Percentiles rank a stretch among this genome's conserved stretches.
These are phyloP conservation scores for Phytopythium delawarense DNA, from an alignment of 352 stramenopile genomes.

Conservation along the genomic window DNA sequence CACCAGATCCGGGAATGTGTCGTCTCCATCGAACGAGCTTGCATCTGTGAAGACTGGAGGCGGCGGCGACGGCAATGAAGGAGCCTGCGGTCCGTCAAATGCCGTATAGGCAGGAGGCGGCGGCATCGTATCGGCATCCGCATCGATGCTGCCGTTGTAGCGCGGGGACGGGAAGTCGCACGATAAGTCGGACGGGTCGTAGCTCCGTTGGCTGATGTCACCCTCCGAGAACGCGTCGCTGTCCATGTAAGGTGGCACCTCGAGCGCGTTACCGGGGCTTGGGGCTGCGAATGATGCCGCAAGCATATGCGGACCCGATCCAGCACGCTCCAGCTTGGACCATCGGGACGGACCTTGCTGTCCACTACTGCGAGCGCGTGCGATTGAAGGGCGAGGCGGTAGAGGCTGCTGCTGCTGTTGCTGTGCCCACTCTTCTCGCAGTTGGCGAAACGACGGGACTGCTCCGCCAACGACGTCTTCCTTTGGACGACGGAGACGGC, in stretches of 20 bases:
- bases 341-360: conserved; percentile 4
- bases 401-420: conserved; percentile 19
- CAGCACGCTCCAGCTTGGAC: conserved; percentile 16
- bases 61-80: conserved; percentile 13
- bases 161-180: conserved; percentile 13
- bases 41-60: conserved; percentile 15
- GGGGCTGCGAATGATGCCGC: background rate
- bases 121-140: background rate
- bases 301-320: conserved; percentile 18
- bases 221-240: conserved; percentile 32
- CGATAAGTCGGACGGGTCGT: conserved; percentile 23
- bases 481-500: conserved; percentile 3
- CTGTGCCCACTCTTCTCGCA: conserved; percentile 44
- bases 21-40: background rate
- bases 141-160: conserved; percentile 9
- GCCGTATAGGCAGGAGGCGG: conserved; percentile 9
- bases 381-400: conserved; percentile 16
- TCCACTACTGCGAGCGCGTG: conserved; percentile 22
- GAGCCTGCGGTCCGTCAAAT: background rate
- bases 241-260: conserved; percentile 14
- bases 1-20: background rate
- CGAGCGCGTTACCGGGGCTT: background rate
- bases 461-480: conserved; percentile 9
- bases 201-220: conserved; percentile 25
- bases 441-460: conserved; percentile 58